phyloP scores from a whole-genome alignment of 768 basidiomycete species.

The Termitomyces sp. region DNA sequence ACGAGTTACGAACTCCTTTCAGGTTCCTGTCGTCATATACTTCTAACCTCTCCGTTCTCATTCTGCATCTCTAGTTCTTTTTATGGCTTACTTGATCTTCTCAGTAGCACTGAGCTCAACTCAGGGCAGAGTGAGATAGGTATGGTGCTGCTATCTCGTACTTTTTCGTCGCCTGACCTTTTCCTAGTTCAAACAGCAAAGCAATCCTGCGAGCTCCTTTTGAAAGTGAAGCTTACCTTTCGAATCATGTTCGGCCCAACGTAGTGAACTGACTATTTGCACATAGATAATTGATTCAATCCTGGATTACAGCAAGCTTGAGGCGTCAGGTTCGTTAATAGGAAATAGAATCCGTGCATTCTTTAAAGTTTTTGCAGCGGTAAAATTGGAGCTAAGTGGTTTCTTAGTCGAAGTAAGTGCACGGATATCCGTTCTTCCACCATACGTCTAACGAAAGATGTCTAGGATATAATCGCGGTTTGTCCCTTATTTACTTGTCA shows the following conservation, averaged over 20 bases:
- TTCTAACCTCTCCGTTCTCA: not conserved
- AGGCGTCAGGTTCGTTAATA: slow-evolving; percentile 52
- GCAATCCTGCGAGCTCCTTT: slow-evolving; percentile 67
- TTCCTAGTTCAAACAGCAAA: slow-evolving; percentile 66
- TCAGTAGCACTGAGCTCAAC: slow-evolving; percentile 67
- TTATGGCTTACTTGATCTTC: slow-evolving; percentile 70
- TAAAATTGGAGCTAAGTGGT: slow-evolving; percentile 64
- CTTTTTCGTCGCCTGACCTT: not conserved
- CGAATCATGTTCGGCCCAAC: not conserved
- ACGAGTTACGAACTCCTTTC: slow-evolving; percentile 73
- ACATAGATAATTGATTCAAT: slow-evolving; percentile 75
- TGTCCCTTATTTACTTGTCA: slow-evolving; percentile 11
- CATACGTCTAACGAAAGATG: not conserved
- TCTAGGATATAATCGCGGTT: slow-evolving; percentile 61
- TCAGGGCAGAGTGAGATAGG: slow-evolving; percentile 67
- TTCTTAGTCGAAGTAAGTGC: slow-evolving; percentile 55
- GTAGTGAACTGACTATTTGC: not conserved
- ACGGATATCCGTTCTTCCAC: not conserved
- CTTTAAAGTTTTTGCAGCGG: slow-evolving; percentile 32
- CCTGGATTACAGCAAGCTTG: slow-evolving; percentile 74
- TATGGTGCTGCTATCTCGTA: slow-evolving; percentile 16
- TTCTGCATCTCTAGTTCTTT: slow-evolving; percentile 45
- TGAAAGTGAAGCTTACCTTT: slow-evolving; percentile 42
- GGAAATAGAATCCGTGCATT: not conserved
- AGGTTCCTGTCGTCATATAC: slow-evolving; percentile 31